Base-by-base conservation (phyloP, 1,139 yeast genomes). In the Nakaseomyces bracarensis region DNA sequence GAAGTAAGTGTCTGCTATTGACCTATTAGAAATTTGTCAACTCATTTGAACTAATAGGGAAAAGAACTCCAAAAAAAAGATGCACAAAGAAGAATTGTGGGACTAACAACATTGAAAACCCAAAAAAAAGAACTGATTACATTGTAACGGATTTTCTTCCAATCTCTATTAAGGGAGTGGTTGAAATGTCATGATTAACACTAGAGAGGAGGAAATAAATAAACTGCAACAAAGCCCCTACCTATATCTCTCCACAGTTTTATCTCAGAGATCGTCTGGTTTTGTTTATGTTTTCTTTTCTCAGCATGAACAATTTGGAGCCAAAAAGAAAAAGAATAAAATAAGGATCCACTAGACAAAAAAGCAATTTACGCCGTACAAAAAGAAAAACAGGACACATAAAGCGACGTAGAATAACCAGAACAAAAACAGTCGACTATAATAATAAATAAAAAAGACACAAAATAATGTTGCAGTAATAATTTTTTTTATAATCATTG, bases 161-260 rank as follows among this genome's bases (percentile, higher is more conserved):
- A 7, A 7, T 22, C 7, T 22, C 8, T n/a, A 6, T 7, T 10
- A 14, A 13, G 5, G 18, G 19, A 15, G 19, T 28, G 19, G 31
- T 13, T n/a, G 31, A 28, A 28, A 28, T 28, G 31, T 28, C 31
- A 28, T 28, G 31, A 28, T 28, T 28, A 28, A 28, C 31, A 28
- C 31, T 28, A 10, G 16, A 15, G 19, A 22, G 25, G 6, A 28
- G 14, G 18, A 15, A 28, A 5, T 7, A 28, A 10, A 13, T 9
- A 28, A 13, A 28, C n/a, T n/a, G n/a, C n/a, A n/a, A n/a, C n/a
- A n/a, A n/a, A n/a, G n/a, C n/a, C n/a, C n/a, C n/a, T n/a, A n/a
- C n/a, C n/a, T n/a, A n/a, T n/a, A n/a, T n/a, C n/a, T n/a, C n/a
- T n/a, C n/a, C n/a, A n/a, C n/a, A n/a, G n/a, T n/a, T n/a, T n/a